These are phyloP conservation scores for Drosera capensis DNA, from an alignment of 148 eudicot species.

Conservation along the genomic window DNA sequence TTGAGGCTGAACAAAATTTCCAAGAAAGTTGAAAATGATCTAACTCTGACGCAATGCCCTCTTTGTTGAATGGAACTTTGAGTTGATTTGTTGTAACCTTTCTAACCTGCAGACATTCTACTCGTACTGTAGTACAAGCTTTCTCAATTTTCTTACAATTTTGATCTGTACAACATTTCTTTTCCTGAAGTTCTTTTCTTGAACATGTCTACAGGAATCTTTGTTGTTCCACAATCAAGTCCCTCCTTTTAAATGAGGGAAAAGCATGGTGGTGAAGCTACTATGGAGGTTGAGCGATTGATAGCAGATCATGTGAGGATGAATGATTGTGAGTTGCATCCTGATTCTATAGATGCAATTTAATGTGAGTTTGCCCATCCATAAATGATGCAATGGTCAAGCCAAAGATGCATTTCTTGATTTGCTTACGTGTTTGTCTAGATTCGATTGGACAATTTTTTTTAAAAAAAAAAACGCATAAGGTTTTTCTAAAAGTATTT, in stretches of 20 bases:
- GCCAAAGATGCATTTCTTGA: background rate
- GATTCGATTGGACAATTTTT: too few relatives aligned
- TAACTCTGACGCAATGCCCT: too few relatives aligned
- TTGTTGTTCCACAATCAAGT: constrained; percentile 49
- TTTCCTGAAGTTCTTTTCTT: background rate
- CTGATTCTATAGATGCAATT: constrained; percentile 53
- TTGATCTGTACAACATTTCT: background rate
- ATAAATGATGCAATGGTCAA: too few relatives aligned
- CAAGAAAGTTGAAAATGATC: too few relatives aligned
- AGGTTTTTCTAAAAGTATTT: too few relatives aligned
- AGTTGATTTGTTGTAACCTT: too few relatives aligned
- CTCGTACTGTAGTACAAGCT: background rate
- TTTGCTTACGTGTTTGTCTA: background rate
- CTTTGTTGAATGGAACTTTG: too few relatives aligned
- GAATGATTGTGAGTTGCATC: constrained; percentile 71
- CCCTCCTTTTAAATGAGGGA: constrained; percentile 63
- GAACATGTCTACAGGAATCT: constrained; percentile 30
- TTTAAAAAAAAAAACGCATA: too few relatives aligned
- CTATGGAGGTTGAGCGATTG: constrained; percentile 56
- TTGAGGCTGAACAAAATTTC: too few relatives aligned
- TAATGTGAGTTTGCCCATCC: too few relatives aligned
- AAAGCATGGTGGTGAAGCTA: constrained; percentile 96
- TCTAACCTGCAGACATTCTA: too few relatives aligned
- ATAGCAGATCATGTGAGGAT: constrained; percentile 68
- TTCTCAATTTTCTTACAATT: background rate